Conservation (phyloP, 257 asterid genomes). For the Nicotiana otophora region DNA sequence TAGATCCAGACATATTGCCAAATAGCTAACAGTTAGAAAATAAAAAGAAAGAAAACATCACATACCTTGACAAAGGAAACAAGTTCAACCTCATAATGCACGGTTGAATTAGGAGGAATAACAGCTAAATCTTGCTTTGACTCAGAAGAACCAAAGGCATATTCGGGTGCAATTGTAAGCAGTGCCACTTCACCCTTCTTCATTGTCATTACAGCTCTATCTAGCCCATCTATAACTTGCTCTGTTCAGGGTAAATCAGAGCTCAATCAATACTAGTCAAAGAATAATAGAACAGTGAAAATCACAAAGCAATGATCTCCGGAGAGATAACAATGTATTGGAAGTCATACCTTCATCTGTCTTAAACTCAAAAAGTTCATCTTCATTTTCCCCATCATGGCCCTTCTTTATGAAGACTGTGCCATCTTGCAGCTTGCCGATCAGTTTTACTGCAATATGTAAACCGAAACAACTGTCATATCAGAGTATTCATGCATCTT, state of each 20-base stretch:
- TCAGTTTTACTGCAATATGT: slow-evolving; percentile 46
- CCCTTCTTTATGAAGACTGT: slow-evolving; percentile 51
- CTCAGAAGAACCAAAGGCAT: slow-evolving; percentile 55
- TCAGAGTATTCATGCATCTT: not conserved
- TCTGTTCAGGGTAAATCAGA: slow-evolving; percentile 26
- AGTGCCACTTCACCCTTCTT: slow-evolving; percentile 58
- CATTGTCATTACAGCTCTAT: slow-evolving; percentile 53
- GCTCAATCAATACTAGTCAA: not conserved
- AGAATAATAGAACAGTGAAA: not conserved
- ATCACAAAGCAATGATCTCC: not conserved
- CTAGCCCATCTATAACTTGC: slow-evolving; percentile 65
- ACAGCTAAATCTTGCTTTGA: slow-evolving; percentile 48
- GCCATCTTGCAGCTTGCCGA: slow-evolving; percentile 60
- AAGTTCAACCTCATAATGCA: slow-evolving; percentile 53
- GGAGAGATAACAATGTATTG: not conserved
- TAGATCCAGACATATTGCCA: not conserved
- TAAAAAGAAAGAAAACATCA: not conserved
- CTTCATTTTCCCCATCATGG: slow-evolving; percentile 37
- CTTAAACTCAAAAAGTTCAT: slow-evolving; percentile 57
- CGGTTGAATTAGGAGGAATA: slow-evolving; percentile 62
- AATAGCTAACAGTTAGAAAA: not conserved
- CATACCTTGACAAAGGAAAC: slow-evolving; percentile 59
- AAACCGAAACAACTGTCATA: not conserved
- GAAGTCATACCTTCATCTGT: slow-evolving; percentile 52
- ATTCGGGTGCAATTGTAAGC: slow-evolving; percentile 53